phyloP scores from a whole-genome alignment of 257 asterid species.

The Rubia yunnanensis region DNA sequence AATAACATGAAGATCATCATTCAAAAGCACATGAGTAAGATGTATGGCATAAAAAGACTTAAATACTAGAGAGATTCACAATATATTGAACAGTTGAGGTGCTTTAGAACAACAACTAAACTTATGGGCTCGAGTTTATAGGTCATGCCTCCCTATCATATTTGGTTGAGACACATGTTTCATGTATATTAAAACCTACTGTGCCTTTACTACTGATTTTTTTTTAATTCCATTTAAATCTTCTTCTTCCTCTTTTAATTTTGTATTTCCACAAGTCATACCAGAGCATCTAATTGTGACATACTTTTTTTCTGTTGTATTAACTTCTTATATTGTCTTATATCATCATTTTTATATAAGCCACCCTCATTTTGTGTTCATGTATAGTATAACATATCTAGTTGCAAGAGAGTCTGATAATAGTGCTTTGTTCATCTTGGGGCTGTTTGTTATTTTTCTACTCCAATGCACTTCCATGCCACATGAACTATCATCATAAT shows the following conservation, averaged over 20 bases:
- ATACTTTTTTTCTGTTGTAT: background rate
- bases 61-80: background rate
- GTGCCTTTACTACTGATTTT: background rate
- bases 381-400: background rate
- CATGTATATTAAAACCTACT: too few species aligned
- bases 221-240: background rate
- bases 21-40: background rate
- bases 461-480: background rate
- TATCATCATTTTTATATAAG: too few species aligned
- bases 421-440: background rate
- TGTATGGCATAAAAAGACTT: background rate
- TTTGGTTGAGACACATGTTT: too few species aligned
- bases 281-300: background rate
- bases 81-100: background rate
- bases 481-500: background rate
- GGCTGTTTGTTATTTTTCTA: too few species aligned
- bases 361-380: background rate
- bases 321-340: background rate
- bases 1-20: background rate
- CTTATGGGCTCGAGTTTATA: background rate
- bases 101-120: background rate
- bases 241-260: background rate
- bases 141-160: background rate
- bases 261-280: background rate
- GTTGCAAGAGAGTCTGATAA: background rate